These are phyloP conservation scores for Poteriospumella lacustris DNA, from an alignment of 108 stramenopile species.

Conservation along the genomic window DNA sequence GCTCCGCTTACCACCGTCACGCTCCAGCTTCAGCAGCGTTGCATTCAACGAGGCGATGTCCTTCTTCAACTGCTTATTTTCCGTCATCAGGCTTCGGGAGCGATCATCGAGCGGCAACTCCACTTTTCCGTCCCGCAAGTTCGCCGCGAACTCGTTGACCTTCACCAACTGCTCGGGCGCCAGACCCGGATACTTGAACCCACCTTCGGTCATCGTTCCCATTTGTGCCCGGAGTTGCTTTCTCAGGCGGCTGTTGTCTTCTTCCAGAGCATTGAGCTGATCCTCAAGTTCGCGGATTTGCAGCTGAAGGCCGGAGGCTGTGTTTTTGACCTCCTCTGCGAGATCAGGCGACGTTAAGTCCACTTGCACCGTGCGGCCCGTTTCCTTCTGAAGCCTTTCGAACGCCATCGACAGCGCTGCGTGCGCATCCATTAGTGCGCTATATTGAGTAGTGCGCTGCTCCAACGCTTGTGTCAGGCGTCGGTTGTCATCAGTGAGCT, in stretches of 20 bases:
- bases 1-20: constrained; percentile 23
- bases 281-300: constrained; percentile 55
- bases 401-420: constrained; percentile 57
- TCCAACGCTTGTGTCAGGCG: constrained; percentile 60
- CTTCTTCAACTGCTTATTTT: constrained; percentile 21
- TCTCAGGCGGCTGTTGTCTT: constrained; percentile 57
- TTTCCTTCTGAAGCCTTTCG: constrained; percentile 62
- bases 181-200: constrained; percentile 54
- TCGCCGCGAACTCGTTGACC: constrained; percentile 58
- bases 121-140: constrained; percentile 47
- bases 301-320: constrained; percentile 33
- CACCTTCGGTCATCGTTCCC: not conserved
- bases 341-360: constrained; percentile 38
- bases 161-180: constrained; percentile 41
- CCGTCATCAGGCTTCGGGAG: constrained; percentile 2
- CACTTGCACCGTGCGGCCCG: too few species aligned
- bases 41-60: constrained; percentile 32
- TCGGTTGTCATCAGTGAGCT: constrained; percentile 62
- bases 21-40: constrained; percentile 37
- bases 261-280: constrained; percentile 65
- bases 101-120: constrained; percentile 26
- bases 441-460: constrained; percentile 41
- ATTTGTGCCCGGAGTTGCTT: constrained; percentile 52
- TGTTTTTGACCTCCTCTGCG: constrained; percentile 39
- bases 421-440: constrained; percentile 50